These are phyloP conservation scores for Durotheca rogersii DNA, from an alignment of 495 filamentous ascomycete genomes.

Conservation along the genomic window DNA sequence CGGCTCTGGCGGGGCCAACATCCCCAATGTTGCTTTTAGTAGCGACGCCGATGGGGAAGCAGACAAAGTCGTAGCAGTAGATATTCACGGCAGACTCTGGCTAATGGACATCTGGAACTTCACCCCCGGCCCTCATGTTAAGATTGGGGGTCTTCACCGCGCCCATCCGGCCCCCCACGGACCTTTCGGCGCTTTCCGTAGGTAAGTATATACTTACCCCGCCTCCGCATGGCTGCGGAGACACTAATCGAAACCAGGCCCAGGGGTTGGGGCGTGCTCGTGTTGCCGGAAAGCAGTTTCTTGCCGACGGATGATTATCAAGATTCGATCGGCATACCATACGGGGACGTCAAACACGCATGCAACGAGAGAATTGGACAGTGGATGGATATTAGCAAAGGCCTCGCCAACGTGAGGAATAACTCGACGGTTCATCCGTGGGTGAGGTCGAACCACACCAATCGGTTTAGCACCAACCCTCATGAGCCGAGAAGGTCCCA, in stretches of 20 bases:
- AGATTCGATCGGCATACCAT: constrained; percentile 39
- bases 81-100: constrained; percentile 65
- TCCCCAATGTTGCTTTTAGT: constrained; percentile 76
- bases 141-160: constrained; percentile 11
- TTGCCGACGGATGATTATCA: constrained; percentile 32
- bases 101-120: constrained; percentile 66
- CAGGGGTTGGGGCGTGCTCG: constrained; percentile 51
- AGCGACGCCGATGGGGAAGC: constrained; percentile 62
- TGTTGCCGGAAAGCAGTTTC: constrained; percentile 47
- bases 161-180: not conserved
- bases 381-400: constrained; percentile 26
- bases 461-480: constrained; percentile 17
- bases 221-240: not conserved
- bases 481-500: constrained; percentile 4
- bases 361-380: constrained; percentile 6
- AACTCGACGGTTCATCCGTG: constrained; percentile 30
- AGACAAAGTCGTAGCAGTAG: constrained; percentile 68
- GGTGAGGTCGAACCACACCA: constrained; percentile 15
- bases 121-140: constrained; percentile 15
- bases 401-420: constrained; percentile 23
- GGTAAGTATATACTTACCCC: constrained; percentile 6
- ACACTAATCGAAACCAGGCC: constrained; percentile 19
- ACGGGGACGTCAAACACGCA: constrained; percentile 16
- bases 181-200: not conserved
- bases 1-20: constrained; percentile 54